Base-by-base conservation (phyloP, 2,329 filamentous ascomycete genomes). In the Trichoderma asperellum region DNA sequence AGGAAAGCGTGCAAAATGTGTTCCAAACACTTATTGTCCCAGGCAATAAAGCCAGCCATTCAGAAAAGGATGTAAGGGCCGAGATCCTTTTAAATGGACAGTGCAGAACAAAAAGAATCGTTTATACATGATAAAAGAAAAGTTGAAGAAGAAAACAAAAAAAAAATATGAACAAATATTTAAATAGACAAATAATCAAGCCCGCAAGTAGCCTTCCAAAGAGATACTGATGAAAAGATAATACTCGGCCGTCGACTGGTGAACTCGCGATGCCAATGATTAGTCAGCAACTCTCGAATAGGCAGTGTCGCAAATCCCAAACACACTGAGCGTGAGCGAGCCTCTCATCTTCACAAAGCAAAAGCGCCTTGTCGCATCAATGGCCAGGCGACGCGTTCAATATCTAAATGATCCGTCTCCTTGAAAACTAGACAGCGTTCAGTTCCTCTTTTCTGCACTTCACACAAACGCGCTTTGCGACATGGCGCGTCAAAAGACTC, bases 401-500 rank as follows among this genome's bases (percentile, higher is more conserved):
- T 12, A 10, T n/a, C 21, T 37, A 6, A 52, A 27, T 4, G 1
- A 24, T 24, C 24, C n/a, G 27, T 5, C 2, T 2, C 4, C 10
- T 8, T 59, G n/a, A 18, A 18, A 52, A 59, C 5, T 21, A 47
- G n/a, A 16, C 5, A 14, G 2, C 10, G 8, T 57, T 11, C 47
- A 2, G 14, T 37, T 21, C 14, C 7, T 29, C 12, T 27, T 52
- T 1, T 55, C 14, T 52, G 18, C 8, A 29, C 16, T n/a, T 34
- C 5, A n/a, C 8, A n/a, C 4, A 16, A 3, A 67, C 64, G 64
- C 55, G 64, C 32, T 56, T 27, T 27, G 5, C 34, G 29, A 37
- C n/a, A 67, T 67, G 64, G 64, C 64, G 64, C 64, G 64, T 56
- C 64, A 67, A 59, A 67, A 52, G 11, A 32, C 64, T 37, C 53